Evolutionary conservation across 192 early-diverging fungal species (phyloP), one percentile per base, ranked within the genome.

Genomic region (Mortierella claussenii): DNA sequence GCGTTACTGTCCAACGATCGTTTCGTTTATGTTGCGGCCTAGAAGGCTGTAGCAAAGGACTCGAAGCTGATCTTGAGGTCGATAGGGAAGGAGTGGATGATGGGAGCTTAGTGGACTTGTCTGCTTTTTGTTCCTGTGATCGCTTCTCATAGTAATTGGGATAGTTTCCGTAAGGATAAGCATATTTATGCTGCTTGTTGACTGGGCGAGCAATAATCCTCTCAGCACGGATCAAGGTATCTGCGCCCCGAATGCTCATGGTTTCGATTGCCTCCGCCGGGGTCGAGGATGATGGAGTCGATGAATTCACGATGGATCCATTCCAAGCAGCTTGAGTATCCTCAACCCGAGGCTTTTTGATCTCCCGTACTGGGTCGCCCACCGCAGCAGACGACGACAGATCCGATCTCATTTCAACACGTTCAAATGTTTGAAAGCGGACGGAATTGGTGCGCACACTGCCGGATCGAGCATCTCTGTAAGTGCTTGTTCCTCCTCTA

Each of bases 131-230:
- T 15, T 69, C 68, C n/a, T 60, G 48, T 5, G 37, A 27, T 2
- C 68, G 68, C 20, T 61, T 60, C 23, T 69, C 68, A 42, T 69
- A 69, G 26, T 69, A 69, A 33, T 42, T 44, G 7, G 68, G 68
- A 12, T 69, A 69, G 52, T 69, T 69, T n/a, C 68, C 68, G 48
- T 61, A 69, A 3, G 68, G 68, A 32, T 60, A 69, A 2, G 52
- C 68, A 31, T 46, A 40, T 23, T 37, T 44, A 15, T 45, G 30
- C 6, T 57, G 49, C 13, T 33, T 18, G 0, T 60, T 51, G 10
- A 47, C 52, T 28, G 46, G 50, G 6, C 21, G 47, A 28, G 55
- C 68, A 23, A 69, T 24, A 23, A 69, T 51, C 12, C 51, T 51
- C 23, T 55, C 31, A 1, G 59, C 57, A 1, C 24, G 50, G 24